These are phyloP conservation scores for Penicilliopsis zonata DNA, from an alignment of 495 filamentous ascomycete genomes.

Conservation along the genomic window DNA sequence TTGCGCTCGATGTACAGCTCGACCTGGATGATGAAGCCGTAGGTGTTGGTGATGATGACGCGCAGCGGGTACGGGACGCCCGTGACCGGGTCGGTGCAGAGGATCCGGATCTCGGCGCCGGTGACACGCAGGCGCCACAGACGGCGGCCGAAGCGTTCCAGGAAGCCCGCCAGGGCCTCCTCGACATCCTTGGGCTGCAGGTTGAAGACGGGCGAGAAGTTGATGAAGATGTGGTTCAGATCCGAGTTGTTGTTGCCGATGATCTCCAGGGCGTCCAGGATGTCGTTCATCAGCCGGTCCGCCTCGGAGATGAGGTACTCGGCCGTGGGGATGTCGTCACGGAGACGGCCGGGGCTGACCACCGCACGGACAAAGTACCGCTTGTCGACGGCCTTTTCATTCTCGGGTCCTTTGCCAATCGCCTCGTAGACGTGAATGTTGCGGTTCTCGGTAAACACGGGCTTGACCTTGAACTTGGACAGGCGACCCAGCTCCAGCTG, in stretches of 20 bases:
- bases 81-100: conserved; percentile 81
- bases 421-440: conserved; percentile 99
- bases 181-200: conserved; percentile 84
- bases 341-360: conserved; percentile 80
- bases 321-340: conserved; percentile 92
- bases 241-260: conserved; percentile 99
- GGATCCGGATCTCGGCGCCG: conserved; percentile 94
- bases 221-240: conserved; percentile 99
- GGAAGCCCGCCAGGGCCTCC: conserved; percentile 85
- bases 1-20: conserved; percentile 97
- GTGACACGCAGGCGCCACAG: conserved; percentile 95
- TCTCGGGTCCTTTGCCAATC: conserved; percentile 83
- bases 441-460: conserved; percentile 96
- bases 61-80: conserved; percentile 85
- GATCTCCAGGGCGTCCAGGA: conserved; percentile 93
- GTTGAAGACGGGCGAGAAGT: conserved; percentile 93
- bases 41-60: conserved; percentile 96
- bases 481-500: conserved; percentile 91
- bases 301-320: conserved; percentile 98
- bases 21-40: conserved; percentile 95
- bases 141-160: conserved; percentile 91
- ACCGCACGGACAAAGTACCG: conserved; percentile 95
- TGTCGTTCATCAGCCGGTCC: conserved; percentile 92
- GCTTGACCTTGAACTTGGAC: conserved; percentile 93
- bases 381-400: conserved; percentile 62